A percentile compares a stretch with the other conserved stretches of the same genome.
These are phyloP conservation scores for Verruconis gallopava DNA, from an alignment of 2,329 filamentous ascomycete species.

Conservation along the genomic window DNA sequence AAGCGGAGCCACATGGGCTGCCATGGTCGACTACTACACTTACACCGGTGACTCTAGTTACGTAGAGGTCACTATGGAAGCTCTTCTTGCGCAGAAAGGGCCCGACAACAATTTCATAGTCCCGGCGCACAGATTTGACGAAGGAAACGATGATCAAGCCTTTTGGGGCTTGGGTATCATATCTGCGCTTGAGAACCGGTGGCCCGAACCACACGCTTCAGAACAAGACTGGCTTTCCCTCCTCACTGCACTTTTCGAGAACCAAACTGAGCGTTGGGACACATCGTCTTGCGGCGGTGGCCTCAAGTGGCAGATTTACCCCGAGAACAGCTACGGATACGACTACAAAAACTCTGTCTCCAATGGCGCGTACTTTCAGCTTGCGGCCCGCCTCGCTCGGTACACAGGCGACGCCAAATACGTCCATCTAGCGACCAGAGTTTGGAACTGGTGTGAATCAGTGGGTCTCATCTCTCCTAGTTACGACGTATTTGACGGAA, in stretches of 20 bases:
- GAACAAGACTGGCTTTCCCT: constrained; percentile 66
- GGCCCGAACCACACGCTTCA: constrained; percentile 42
- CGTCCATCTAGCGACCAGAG: constrained; percentile 56
- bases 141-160: constrained; percentile 60
- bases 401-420: constrained; percentile 87
- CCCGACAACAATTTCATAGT: constrained; percentile 31
- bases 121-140: constrained; percentile 41
- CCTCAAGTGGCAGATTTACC: constrained; percentile 75
- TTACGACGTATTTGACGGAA: constrained; percentile 35
- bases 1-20: constrained; percentile 17
- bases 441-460: constrained; percentile 41
- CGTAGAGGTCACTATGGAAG: constrained; percentile 27
- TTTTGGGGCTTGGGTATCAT: constrained; percentile 49
- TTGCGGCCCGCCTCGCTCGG: constrained; percentile 54
- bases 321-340: constrained; percentile 65
- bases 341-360: constrained; percentile 46
- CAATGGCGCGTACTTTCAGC: constrained; percentile 45
- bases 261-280: constrained; percentile 62
- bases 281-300: constrained; percentile 54
- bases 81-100: constrained; percentile 30
- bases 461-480: constrained; percentile 33
- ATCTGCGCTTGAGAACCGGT: constrained; percentile 55
- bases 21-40: constrained; percentile 28
- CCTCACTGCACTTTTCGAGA: constrained; percentile 68
- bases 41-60: constrained; percentile 34